Base-by-base conservation (phyloP, 805 yeast species). In the Yamadazyma endophytica region DNA sequence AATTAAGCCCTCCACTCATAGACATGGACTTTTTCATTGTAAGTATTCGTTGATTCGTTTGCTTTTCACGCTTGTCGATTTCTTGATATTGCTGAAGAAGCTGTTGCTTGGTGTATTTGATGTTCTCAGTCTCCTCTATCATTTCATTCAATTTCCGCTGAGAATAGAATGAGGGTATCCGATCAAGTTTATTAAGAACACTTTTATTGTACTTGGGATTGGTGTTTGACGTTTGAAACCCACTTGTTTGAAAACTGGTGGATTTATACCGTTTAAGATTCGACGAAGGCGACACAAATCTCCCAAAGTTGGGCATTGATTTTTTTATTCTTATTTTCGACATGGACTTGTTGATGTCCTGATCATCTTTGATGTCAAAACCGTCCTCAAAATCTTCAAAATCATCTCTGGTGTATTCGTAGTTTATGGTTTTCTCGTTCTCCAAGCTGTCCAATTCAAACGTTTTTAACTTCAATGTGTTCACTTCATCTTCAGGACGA, bases 111-210 rank as follows among this genome's bases (percentile, higher is more conserved):
- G 42, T 41, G 11, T 27, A 29, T 16, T 31, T 31, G 28, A 28
- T 37, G 21, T 29, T 40, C 33, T 39, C 40, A 17, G 30, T 30
- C 16, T 41, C 32, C 13, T 31, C 46, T 16, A 40, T 43, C 44
- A 28, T 47, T 40, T 36, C 39, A 19, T 30, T 16, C 21, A 41
- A 32, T 20, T 28, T 38, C n/a, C 24, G 31, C 12, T 33, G 29
- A 24, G 34, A 34, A 37, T 61, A 61, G 37, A 65, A 65, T 1
- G 69, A 62, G 0, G 71, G 70, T 29, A 65, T 65, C 20, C 71
- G 40, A 34, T 61, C 66, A 24, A 65, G 43, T 37, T 59, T 63
- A 21, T 53, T 39, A 17, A 61, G 60, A 21, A 65, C 50, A 31
- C 52, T 51, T 35, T 60, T 56, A 31, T 54, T 56, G 33, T 50